A percentile compares a stretch with the other conserved stretches of the same genome.
Evolutionary conservation across 1,284 basidiomycete genomes (phyloP).

Genomic region (Fomitopsis schrenkii): DNA sequence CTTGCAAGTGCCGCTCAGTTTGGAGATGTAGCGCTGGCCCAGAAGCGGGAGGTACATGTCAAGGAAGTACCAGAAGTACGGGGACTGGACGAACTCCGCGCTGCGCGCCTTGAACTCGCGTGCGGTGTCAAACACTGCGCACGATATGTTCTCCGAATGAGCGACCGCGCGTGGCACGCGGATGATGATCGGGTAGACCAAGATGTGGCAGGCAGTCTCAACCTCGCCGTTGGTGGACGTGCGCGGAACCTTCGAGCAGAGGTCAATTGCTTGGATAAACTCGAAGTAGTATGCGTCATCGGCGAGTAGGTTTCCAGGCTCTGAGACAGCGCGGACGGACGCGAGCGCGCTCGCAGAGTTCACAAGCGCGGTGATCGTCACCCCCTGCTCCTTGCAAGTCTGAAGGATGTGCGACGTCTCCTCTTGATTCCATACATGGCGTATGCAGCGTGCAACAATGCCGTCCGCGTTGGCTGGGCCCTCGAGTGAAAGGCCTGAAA

Average conservation of each 20-base stretch:
- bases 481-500: background rate
- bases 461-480: background rate
- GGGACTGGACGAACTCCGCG: background rate
- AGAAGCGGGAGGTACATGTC: background rate
- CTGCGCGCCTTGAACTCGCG: background rate
- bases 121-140: background rate
- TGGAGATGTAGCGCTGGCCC: background rate
- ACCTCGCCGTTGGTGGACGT: background rate
- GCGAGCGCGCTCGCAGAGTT: background rate
- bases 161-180: background rate
- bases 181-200: background rate
- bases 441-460: background rate
- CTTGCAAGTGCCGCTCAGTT: background rate
- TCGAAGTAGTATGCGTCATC: conserved; percentile 2
- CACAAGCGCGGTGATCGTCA: conserved; percentile 1
- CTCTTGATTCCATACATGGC: background rate
- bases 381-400: conserved; percentile 1
- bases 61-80: conserved; percentile 1
- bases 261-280: background rate
- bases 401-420: background rate
- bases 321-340: background rate
- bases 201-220: background rate
- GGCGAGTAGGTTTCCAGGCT: no score
- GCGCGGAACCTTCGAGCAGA: background rate
- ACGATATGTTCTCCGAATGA: background rate